Evolutionary conservation across 495 filamentous ascomycete species (phyloP).

Genomic region (Annulohypoxylon maeteangense): DNA sequence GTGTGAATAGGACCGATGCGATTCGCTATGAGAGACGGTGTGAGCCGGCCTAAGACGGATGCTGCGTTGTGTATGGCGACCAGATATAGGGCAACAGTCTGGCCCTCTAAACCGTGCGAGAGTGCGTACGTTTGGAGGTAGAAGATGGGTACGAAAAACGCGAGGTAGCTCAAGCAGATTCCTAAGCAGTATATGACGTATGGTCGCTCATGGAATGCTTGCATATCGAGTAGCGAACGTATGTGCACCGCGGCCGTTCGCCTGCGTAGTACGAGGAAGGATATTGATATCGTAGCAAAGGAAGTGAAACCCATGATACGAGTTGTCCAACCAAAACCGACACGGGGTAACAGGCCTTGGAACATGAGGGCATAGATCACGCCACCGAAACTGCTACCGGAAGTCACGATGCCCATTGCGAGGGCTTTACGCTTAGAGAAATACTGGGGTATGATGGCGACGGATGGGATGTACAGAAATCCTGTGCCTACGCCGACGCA

Average conservation of each 20-base stretch:
- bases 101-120: constrained; percentile 61
- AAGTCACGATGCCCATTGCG: constrained; percentile 73
- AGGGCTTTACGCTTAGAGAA: constrained; percentile 69
- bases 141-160: constrained; percentile 71
- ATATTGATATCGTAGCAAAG: constrained; percentile 58
- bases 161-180: constrained; percentile 71
- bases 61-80: constrained; percentile 60
- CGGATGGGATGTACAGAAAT: constrained; percentile 69
- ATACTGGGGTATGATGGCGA: constrained; percentile 73
- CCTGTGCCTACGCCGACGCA: constrained; percentile 66
- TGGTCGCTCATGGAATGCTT: constrained; percentile 52
- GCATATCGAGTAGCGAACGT: constrained; percentile 51
- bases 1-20: constrained; percentile 51
- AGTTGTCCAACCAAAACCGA: constrained; percentile 75
- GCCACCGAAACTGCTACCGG: constrained; percentile 69
- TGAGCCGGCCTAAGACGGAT: constrained; percentile 58
- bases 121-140: constrained; percentile 68
- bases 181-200: constrained; percentile 61
- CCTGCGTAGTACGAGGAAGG: constrained; percentile 60
- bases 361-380: constrained; percentile 73
- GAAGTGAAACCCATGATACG: constrained; percentile 72
- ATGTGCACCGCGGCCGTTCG: constrained; percentile 49
- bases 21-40: constrained; percentile 56
- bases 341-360: constrained; percentile 59
- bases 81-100: constrained; percentile 54